These are phyloP conservation scores for Setomelanomma holmii DNA, from an alignment of 2,329 filamentous ascomycete species.

Conservation along the genomic window DNA sequence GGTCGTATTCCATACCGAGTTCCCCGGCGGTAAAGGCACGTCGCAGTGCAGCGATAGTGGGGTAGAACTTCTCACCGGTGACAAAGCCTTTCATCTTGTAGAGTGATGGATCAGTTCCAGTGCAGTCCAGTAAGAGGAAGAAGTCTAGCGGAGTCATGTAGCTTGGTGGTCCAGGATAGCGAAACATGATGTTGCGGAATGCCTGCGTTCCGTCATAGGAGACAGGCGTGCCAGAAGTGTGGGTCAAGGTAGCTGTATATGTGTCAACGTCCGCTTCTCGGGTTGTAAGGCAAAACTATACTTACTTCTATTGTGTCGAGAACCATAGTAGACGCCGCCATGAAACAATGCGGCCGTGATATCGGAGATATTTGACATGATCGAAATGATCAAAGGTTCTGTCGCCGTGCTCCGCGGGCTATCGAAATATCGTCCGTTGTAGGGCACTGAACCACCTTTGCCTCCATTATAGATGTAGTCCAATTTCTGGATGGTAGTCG, in stretches of 20 bases:
- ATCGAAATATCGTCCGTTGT: conserved; percentile 36
- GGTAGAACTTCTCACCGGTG: conserved; percentile 61
- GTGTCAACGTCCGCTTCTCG: not conserved
- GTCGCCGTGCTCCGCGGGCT: conserved; percentile 31
- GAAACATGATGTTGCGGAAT: conserved; percentile 53
- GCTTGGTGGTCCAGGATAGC: conserved; percentile 46
- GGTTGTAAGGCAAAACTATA: not conserved
- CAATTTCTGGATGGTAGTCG: conserved; percentile 35
- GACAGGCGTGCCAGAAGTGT: conserved; percentile 42
- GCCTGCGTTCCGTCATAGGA: conserved; percentile 51
- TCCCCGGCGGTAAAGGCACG: conserved; percentile 53
- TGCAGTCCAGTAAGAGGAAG: conserved; percentile 54
- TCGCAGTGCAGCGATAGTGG: conserved; percentile 58
- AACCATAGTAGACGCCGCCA: conserved; percentile 34
- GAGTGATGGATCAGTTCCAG: conserved; percentile 53
- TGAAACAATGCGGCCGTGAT: conserved; percentile 53
- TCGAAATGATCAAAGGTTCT: conserved; percentile 46
- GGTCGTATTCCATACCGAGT: conserved; percentile 56
- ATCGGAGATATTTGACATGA: conserved; percentile 56
- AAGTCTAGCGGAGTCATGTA: conserved; percentile 57
- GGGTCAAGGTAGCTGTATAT: conserved; percentile 19
- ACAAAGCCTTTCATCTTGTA: conserved; percentile 55
- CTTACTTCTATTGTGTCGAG: conserved; percentile 17
- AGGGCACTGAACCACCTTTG: conserved; percentile 38
- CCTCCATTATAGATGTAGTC: conserved; percentile 47